phyloP scores from a whole-genome alignment of 2,329 filamentous ascomycete genomes.

The Botryosphaeria dothidea region DNA sequence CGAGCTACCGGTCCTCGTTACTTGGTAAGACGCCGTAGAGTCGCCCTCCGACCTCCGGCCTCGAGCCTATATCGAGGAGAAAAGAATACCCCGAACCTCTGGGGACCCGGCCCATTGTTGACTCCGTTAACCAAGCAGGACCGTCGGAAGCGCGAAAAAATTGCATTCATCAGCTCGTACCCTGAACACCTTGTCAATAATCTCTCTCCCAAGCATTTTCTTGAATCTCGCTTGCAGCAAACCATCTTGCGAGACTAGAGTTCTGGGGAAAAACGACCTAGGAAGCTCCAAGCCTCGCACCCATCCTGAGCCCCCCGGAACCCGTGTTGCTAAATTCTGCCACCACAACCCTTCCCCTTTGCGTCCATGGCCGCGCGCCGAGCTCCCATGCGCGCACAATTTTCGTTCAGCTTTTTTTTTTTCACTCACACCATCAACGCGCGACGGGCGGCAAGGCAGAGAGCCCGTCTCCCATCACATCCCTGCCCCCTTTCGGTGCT shows the following conservation, averaged over 20 bases:
- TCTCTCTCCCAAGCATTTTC: background rate
- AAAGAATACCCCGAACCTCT: background rate
- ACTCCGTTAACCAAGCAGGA: background rate
- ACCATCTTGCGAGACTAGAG: background rate
- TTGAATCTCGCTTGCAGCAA: background rate
- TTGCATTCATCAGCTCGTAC: background rate
- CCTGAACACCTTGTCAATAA: background rate
- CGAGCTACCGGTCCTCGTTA: background rate
- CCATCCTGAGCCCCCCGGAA: background rate
- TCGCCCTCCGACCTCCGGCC: background rate
- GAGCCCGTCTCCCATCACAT: background rate
- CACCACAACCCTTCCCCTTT: background rate
- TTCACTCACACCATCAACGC: background rate
- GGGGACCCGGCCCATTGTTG: background rate
- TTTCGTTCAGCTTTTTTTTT: background rate
- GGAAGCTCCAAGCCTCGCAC: background rate
- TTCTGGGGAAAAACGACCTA: background rate
- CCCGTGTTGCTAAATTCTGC: conserved; percentile 12
- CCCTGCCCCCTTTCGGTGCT: background rate
- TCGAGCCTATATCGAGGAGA: background rate
- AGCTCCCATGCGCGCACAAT: too few species aligned
- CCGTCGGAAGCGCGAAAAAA: background rate
- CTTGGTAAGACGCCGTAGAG: background rate
- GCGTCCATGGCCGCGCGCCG: background rate
- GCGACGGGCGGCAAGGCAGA: background rate